phyloP scores from a whole-genome alignment of 495 filamentous ascomycete species.

The Penicillium mononematosum region DNA sequence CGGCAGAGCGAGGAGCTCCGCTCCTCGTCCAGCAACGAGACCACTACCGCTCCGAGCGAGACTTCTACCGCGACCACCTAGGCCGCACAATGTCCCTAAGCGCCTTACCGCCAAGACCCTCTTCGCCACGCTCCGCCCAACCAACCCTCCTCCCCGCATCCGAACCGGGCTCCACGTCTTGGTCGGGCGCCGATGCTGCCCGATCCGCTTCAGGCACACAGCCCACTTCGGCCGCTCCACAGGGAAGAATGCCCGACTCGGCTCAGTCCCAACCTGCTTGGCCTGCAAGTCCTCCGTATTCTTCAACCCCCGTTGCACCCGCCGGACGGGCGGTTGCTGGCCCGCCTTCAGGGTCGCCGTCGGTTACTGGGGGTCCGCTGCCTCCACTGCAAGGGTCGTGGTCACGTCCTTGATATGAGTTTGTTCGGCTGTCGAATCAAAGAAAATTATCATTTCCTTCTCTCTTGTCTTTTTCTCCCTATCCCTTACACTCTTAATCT shows the following conservation, averaged over 20 bases:
- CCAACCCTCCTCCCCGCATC: conserved; percentile 7
- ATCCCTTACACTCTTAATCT: conserved; percentile 9
- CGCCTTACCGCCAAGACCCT: conserved; percentile 41
- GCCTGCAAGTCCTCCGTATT: conserved; percentile 25
- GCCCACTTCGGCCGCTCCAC: background rate
- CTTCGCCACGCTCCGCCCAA: conserved; percentile 35
- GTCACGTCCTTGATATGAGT: conserved; percentile 16
- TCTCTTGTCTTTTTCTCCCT: conserved; percentile 9
- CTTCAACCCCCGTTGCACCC: conserved; percentile 10
- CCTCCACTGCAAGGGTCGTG: conserved; percentile 28
- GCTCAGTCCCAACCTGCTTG: conserved; percentile 19
- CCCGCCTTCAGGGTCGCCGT: conserved; percentile 14
- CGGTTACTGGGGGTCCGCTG: conserved; percentile 20
- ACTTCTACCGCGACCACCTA: conserved; percentile 65
- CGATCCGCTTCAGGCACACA: conserved; percentile 13
- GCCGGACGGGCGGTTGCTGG: conserved; percentile 11
- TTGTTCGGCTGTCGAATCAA: background rate
- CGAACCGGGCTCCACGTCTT: conserved; percentile 11
- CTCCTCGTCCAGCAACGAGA: conserved; percentile 53
- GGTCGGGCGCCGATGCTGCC: conserved; percentile 14
- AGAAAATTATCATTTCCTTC: background rate
- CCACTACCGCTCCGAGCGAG: conserved; percentile 57
- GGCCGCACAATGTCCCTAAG: conserved; percentile 49
- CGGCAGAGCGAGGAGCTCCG: conserved; percentile 62
- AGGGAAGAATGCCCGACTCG: conserved; percentile 16